These are phyloP conservation scores for Collybia nuda DNA, from an alignment of 768 basidiomycete species.

Conservation along the genomic window DNA sequence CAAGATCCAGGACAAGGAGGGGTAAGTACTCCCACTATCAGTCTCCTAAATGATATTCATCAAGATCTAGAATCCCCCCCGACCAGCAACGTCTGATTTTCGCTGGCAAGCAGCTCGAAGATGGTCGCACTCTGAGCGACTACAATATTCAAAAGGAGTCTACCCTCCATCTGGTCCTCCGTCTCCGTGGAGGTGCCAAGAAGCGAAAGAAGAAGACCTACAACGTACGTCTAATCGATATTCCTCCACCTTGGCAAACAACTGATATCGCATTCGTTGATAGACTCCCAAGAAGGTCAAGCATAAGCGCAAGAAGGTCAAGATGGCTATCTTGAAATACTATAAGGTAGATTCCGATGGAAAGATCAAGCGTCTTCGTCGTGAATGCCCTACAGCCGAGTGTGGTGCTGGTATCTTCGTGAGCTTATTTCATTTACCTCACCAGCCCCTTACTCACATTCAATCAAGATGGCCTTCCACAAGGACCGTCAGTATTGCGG, in stretches of 20 bases:
- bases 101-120: slow-evolving; percentile 99
- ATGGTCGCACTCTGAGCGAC: slow-evolving; percentile 93
- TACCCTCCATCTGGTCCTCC: slow-evolving; percentile 94
- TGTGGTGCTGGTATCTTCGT: slow-evolving; percentile 88
- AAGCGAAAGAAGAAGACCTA: slow-evolving; percentile 99
- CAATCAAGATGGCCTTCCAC: slow-evolving; percentile 93
- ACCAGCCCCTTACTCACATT: slow-evolving; percentile 16
- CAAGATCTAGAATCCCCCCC: slow-evolving; percentile 66
- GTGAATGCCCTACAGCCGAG: slow-evolving; percentile 88
- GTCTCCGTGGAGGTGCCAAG: slow-evolving; percentile 99
- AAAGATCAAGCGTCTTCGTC: slow-evolving; percentile 98
- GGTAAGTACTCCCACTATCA: slow-evolving; percentile 45
- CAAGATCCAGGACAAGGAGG: slow-evolving; percentile 98
- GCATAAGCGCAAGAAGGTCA: slow-evolving; percentile 99
- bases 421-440: slow-evolving; percentile 25
- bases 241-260: too few species aligned
- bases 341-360: slow-evolving; percentile 99
- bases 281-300: slow-evolving; percentile 99
- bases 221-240: slow-evolving; percentile 59
- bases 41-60: slow-evolving; percentile 4
- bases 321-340: slow-evolving; percentile 99
- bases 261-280: background rate
- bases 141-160: slow-evolving; percentile 99
- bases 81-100: slow-evolving; percentile 99
- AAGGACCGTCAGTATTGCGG: slow-evolving; percentile 98